phyloP scores from a whole-genome alignment of 1,284 basidiomycete genomes.

The Rugosomyces carneus region DNA sequence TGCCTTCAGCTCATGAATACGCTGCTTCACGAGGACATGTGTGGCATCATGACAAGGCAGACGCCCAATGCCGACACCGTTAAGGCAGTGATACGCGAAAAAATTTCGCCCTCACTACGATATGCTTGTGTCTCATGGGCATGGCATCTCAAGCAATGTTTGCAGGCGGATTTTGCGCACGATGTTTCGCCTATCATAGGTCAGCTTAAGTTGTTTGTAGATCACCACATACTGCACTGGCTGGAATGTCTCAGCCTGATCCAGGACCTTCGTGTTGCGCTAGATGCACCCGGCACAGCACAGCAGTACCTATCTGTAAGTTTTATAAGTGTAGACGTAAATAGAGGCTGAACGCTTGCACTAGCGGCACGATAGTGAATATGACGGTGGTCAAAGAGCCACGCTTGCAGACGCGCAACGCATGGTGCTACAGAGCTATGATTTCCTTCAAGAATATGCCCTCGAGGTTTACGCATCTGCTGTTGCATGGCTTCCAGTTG shows the following conservation, averaged over 20 bases:
- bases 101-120: neutral
- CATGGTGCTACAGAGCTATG: neutral
- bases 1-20: conserved; percentile 5
- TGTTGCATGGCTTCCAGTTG: neutral
- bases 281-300: neutral
- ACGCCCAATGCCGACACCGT: conserved; percentile 1
- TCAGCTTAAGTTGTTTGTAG: neutral
- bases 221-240: neutral
- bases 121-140: conserved; percentile 9
- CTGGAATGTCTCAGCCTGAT: neutral
- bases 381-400: no score
- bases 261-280: neutral
- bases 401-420: neutral
- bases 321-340: neutral
- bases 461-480: neutral
- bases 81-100: neutral
- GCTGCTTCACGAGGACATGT: conserved; percentile 5
- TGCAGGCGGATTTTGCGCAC: neutral
- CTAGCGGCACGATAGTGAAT: neutral
- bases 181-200: neutral
- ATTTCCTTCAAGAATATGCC: neutral
- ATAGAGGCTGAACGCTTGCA: neutral
- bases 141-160: neutral
- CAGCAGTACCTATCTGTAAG: neutral
- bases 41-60: neutral